Percentiles rank a stretch among this genome's conserved stretches.
These are phyloP conservation scores for Emericellopsis cladophorae DNA, from an alignment of 2,329 filamentous ascomycete genomes.

Conservation along the genomic window DNA sequence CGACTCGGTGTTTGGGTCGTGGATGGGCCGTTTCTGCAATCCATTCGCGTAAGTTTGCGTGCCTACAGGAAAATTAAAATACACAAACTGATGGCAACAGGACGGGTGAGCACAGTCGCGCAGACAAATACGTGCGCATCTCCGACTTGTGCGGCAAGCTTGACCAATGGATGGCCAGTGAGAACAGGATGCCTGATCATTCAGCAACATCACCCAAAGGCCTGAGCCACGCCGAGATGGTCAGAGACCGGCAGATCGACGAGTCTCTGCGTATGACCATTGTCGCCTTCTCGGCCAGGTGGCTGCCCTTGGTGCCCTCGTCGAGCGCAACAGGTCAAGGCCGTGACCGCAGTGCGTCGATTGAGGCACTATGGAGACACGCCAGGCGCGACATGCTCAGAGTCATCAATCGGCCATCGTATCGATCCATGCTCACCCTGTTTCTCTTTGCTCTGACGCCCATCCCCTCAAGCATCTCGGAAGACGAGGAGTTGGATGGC, in stretches of 20 bases:
- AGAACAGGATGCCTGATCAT: slow-evolving; percentile 3
- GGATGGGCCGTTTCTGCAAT: slow-evolving; percentile 26
- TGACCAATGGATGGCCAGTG: slow-evolving; percentile 20
- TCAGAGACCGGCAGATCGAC: slow-evolving; percentile 9
- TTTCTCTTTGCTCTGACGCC: slow-evolving; percentile 26
- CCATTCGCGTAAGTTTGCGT: slow-evolving; percentile 21
- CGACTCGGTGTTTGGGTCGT: slow-evolving; percentile 26
- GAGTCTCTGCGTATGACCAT: slow-evolving; percentile 13
- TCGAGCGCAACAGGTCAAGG: background rate
- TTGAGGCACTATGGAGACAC: slow-evolving; percentile 18
- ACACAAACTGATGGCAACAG: slow-evolving; percentile 6
- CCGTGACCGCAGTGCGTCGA: slow-evolving; percentile 5
- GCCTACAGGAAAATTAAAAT: slow-evolving; percentile 4
- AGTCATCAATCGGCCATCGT: slow-evolving; percentile 25
- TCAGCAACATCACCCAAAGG: background rate
- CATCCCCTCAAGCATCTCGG: slow-evolving; percentile 23
- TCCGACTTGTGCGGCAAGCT: slow-evolving; percentile 15
- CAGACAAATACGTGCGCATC: slow-evolving; percentile 17
- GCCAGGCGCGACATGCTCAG: slow-evolving; percentile 23
- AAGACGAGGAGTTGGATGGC: slow-evolving; percentile 25
- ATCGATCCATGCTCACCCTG: slow-evolving; percentile 24
- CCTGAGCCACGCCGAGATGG: background rate
- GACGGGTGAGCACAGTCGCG: slow-evolving; percentile 10
- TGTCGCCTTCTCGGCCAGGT: slow-evolving; percentile 14
- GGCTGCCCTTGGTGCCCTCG: slow-evolving; percentile 12